Conservation (phyloP, 164 flowering plant species). For the Magnolia changhungtana region DNA sequence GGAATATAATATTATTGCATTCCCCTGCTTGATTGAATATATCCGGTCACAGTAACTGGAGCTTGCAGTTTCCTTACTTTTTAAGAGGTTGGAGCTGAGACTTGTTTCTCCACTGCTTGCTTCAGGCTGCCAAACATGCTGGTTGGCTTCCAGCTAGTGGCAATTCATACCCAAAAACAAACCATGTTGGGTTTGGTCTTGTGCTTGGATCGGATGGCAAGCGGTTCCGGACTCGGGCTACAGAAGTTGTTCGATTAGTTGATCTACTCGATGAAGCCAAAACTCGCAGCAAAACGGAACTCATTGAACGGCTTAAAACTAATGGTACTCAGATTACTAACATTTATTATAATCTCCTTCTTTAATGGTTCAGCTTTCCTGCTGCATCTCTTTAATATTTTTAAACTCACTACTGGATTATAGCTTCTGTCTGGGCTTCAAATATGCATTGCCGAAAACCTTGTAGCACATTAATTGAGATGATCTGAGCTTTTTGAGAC, state of each 20-base stretch:
- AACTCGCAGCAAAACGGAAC: conserved; percentile 68
- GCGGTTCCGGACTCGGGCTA: conserved; percentile 74
- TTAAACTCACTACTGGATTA: not conserved
- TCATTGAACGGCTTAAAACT: conserved; percentile 48
- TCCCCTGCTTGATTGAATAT: not conserved
- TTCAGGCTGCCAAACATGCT: conserved; percentile 82
- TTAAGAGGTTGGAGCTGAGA: not conserved
- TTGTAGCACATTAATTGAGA: too few relatives aligned
- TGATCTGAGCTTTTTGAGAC: not conserved
- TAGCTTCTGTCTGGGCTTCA: too few relatives aligned
- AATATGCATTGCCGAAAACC: too few relatives aligned
- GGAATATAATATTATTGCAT: not conserved
- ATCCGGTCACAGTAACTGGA: not conserved
- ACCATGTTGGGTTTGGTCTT: conserved; percentile 96
- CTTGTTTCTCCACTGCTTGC: not conserved
- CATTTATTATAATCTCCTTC: not conserved
- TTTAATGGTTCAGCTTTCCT: not conserved
- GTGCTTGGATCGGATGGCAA: conserved; percentile 98
- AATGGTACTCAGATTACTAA: not conserved
- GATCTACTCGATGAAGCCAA: conserved; percentile 99
- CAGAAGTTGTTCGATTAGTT: conserved; percentile 82
- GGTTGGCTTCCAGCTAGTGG: conserved; percentile 76
- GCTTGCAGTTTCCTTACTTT: not conserved
- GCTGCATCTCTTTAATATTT: not conserved
- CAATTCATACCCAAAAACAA: conserved; percentile 59